Base-by-base conservation (phyloP, 2,329 filamentous ascomycete genomes). In the Xylariaceae sp. region DNA sequence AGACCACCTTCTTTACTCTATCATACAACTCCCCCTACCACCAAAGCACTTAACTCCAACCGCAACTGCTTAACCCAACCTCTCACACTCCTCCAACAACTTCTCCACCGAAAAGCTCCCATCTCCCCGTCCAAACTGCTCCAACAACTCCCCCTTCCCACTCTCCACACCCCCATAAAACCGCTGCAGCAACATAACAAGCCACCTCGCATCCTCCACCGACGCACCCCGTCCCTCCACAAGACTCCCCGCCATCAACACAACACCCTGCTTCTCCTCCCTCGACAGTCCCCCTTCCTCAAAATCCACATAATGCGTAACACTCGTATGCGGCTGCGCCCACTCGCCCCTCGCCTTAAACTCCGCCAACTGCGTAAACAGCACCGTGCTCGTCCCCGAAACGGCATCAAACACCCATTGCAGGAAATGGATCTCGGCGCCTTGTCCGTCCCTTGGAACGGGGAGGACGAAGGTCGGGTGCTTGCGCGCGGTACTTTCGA, bases 321-420 rank as follows among this genome's bases (percentile, higher is more conserved):
- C 80, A 2, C 91, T 97, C 0, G 94, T 99, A 72, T 99, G 94
- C 51, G 94, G 92, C 74, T 88, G 85, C 50, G 91, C 91, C 71
- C 86, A 99, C 74, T 96, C 90, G 55, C 92, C 92, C 55, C 93
- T 83, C 59, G 90, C 77, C 80, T 97, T 97, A 78, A 89, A 99
- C 73, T 97, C 91, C 13, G 90, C 93, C 37, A 99, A 81, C 70
- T 94, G 89, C 0, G 94, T 99, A 77, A 99, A 97, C 39, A 99
- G 85, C 4, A 97, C 87, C 0, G 88, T 90, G 60, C 83, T 84
- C 2, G 86, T 88, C 61, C 81, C 76, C 15, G 80, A 82, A 58
- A 77, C 77, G 18, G 75, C 76, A 61, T 96, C 92, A 75, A 96
- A 97, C 0, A 89, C 89, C 91, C 95, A 99, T 75, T 99, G 93